These are phyloP conservation scores for Ceratocystis ficicola DNA, from an alignment of 2,329 filamentous ascomycete species.

Conservation along the genomic window DNA sequence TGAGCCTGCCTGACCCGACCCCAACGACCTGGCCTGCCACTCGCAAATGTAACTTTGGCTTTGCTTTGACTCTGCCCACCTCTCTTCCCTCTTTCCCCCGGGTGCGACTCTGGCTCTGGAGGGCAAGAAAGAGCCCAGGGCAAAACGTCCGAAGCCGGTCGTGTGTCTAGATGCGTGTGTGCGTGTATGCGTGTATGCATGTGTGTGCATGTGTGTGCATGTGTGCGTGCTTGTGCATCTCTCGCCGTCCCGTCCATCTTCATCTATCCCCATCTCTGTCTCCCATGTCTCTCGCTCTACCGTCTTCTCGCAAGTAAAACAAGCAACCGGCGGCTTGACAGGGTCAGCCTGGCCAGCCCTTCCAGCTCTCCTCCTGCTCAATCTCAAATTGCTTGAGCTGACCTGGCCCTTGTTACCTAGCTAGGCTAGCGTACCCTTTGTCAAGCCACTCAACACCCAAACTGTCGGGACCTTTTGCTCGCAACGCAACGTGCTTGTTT, in stretches of 20 bases:
- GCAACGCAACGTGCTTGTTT: background rate
- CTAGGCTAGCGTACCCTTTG: background rate
- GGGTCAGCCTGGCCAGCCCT: no score
- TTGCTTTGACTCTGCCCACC: background rate
- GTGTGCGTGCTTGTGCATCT: no score
- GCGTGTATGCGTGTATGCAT: no score
- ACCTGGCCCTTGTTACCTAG: background rate
- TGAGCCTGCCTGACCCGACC: background rate
- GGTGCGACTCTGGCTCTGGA: background rate
- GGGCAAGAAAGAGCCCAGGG: background rate
- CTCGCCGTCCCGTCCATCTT: no score
- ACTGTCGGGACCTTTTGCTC: constrained; percentile 11
- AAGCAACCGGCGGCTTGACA: no score
- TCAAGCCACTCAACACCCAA: background rate
- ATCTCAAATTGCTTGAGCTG: background rate
- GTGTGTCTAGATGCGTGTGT: background rate
- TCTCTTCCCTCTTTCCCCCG: background rate
- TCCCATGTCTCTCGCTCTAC: no score
- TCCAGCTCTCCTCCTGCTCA: background rate
- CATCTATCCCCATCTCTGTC: no score
- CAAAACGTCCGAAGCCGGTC: background rate
- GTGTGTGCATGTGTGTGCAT: no score
- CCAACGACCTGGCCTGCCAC: background rate
- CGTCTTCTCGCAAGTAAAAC: no score
- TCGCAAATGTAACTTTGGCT: background rate